A percentile compares a stretch with the other conserved stretches of the same genome.
Evolutionary conservation across 805 yeast genomes (phyloP).

Genomic region (Saccharomycodes ludwigii): DNA sequence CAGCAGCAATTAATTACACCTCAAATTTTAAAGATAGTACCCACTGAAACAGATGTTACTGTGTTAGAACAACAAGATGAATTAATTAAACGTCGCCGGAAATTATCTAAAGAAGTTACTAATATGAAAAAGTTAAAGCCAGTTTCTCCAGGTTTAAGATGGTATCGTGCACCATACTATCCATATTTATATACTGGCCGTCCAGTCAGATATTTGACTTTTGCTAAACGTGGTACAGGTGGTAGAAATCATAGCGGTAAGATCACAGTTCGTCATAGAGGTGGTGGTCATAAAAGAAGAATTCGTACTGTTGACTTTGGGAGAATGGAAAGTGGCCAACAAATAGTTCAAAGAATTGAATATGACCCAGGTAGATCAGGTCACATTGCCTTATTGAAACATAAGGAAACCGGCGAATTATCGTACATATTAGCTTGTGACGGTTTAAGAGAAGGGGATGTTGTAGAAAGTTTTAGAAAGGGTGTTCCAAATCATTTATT

Average conservation of each 20-base stretch:
- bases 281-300: conserved; percentile 93
- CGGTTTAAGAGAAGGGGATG: conserved; percentile 87
- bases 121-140: conserved; percentile 68
- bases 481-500: conserved; percentile 73
- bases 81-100: conserved; percentile 57
- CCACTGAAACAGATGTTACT: conserved; percentile 40
- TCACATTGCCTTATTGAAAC: conserved; percentile 78
- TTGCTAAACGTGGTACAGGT: conserved; percentile 55
- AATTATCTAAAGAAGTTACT: conserved; percentile 57
- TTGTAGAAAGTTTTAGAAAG: conserved; percentile 75
- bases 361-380: conserved; percentile 92
- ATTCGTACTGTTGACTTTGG: conserved; percentile 69
- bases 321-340: conserved; percentile 57
- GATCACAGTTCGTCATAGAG: conserved; percentile 87
- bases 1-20: no score
- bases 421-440: conserved; percentile 84
- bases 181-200: conserved; percentile 78
- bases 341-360: conserved; percentile 77
- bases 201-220: conserved; percentile 67
- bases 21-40: conserved; percentile 29
- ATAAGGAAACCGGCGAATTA: conserved; percentile 44
- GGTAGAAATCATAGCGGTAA: conserved; percentile 87
- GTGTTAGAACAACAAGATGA: conserved; percentile 73
- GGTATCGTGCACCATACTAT: conserved; percentile 81
- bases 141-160: conserved; percentile 74